These are phyloP conservation scores for Didymella lethalis DNA, from an alignment of 2,329 filamentous ascomycete species.

Conservation along the genomic window DNA sequence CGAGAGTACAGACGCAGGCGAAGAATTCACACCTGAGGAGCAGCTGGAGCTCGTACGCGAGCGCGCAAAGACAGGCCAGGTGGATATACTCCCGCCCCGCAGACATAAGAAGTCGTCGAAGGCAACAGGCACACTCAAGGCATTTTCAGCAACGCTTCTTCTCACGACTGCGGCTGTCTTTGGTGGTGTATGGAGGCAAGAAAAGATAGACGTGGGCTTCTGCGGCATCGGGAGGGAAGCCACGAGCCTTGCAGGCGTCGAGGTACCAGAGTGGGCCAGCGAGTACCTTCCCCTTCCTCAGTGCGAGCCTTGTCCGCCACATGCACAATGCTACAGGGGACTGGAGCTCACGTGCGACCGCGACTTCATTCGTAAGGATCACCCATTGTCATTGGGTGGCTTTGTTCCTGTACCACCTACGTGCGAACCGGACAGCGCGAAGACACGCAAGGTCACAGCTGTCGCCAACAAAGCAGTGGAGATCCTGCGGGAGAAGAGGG, in stretches of 20 bases:
- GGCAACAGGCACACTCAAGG: slow-evolving; percentile 62
- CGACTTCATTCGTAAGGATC: slow-evolving; percentile 84
- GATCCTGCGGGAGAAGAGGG: slow-evolving; percentile 82
- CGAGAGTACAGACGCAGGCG: slow-evolving; percentile 71
- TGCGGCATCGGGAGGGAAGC: slow-evolving; percentile 78
- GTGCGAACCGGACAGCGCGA: slow-evolving; percentile 94
- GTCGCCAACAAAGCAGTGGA: slow-evolving; percentile 90
- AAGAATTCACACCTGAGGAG: slow-evolving; percentile 94
- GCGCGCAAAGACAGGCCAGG: slow-evolving; percentile 64
- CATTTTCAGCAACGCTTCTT: slow-evolving; percentile 75
- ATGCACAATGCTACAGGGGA: slow-evolving; percentile 86
- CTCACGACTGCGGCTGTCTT: slow-evolving; percentile 75
- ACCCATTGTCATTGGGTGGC: slow-evolving; percentile 83
- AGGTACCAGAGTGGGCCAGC: slow-evolving; percentile 76
- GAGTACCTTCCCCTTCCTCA: slow-evolving; percentile 69
- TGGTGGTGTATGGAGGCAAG: slow-evolving; percentile 85
- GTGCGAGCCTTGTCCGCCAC: slow-evolving; percentile 88
- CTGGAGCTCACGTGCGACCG: slow-evolving; percentile 81
- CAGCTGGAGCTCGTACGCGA: slow-evolving; percentile 78
- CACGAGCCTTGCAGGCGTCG: slow-evolving; percentile 65
- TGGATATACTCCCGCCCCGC: slow-evolving; percentile 56
- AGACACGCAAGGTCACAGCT: slow-evolving; percentile 82
- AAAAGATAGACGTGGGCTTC: slow-evolving; percentile 95
- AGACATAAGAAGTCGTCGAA: slow-evolving; percentile 45
- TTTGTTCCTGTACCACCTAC: slow-evolving; percentile 85